Evolutionary conservation across 306 rosid genomes (phyloP), one percentile per base, ranked within the genome.

Genomic region (Begonia loranthoides): DNA sequence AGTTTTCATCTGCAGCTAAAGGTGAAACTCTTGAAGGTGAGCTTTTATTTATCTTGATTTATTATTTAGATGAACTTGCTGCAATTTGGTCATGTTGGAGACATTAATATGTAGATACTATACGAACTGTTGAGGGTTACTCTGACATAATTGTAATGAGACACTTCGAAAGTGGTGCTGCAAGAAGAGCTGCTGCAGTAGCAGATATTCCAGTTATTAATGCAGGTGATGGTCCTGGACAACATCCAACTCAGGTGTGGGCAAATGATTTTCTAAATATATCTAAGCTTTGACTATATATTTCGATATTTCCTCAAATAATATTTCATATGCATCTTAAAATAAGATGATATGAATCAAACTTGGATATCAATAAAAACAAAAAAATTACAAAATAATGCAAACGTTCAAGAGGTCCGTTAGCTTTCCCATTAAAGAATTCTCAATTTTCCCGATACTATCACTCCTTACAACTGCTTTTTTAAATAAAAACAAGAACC

Each of bases 181-280:
- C 93, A 39, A 81, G 63, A 82, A 81, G 78, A 75, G 97, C 97
- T 15, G 95, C 97, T 14, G 73, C 72, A 47, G 75, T 78, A 13
- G 86, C 93, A 43, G 58, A 62, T 58, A 75, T 88, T 75, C 95
- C 97, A n/a, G 33, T 88, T 33, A 82, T 88, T 39, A 88, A 88
- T 67, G 97, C 97, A 2, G 97, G 95, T 57, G 97, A 88, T 61
- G 97, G 95, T 73, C 95, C 95, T 65, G 97, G 97, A 41, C 95
- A 88, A 40, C 93, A 84, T 66, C 96, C 95, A 15, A 76, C 93
- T 41, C 96, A 84, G 83, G 96, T 84, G 60, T 58, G 63, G 12
- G 6, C 7, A 28, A 28, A 28, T 7, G 9, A 28, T 28, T 28
- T 28, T 28, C 36, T 28, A 28, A 28, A 28, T 28, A 28, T 5